Conservation (phyloP, 345 rosid genomes). For the Gossypium thurberi region DNA sequence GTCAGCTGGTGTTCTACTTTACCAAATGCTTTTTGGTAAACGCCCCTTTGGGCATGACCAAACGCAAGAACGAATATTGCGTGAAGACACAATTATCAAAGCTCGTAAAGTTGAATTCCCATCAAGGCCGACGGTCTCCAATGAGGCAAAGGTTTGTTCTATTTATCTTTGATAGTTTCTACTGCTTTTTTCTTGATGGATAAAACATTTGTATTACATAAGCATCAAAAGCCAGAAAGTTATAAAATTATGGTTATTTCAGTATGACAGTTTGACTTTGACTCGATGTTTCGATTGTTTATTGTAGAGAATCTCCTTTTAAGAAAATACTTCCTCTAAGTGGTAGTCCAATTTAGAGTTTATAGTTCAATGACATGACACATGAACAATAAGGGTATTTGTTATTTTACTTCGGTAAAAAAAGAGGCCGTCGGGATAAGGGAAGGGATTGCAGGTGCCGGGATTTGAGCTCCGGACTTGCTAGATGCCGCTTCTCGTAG, state of each 20-base stretch:
- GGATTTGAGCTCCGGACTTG: neutral
- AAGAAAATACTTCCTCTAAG: neutral
- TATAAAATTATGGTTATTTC: neutral
- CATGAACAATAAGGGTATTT: neutral
- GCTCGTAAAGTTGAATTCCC: slow-evolving; percentile 97
- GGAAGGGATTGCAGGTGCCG: neutral
- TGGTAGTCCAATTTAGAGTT: neutral
- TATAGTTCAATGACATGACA: neutral
- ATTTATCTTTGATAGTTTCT: neutral
- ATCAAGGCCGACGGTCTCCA: slow-evolving; percentile 78
- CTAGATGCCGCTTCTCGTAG: too few species aligned
- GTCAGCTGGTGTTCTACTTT: slow-evolving; percentile 90
- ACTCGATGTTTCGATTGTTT: neutral
- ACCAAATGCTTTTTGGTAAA: slow-evolving; percentile 92
- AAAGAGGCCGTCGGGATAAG: neutral
- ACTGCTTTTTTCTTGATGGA: neutral
- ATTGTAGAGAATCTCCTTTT: neutral
- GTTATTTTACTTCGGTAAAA: neutral
- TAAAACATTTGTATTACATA: neutral
- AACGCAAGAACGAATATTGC: slow-evolving; percentile 84
- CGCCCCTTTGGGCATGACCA: slow-evolving; percentile 99
- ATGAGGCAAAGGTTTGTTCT: slow-evolving; percentile 82
- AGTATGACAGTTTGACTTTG: neutral
- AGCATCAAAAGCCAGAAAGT: neutral
- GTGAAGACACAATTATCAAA: slow-evolving; percentile 95